Evolutionary conservation across 768 basidiomycete genomes (phyloP).

Genomic region (Phlegmacium glaucopus): DNA sequence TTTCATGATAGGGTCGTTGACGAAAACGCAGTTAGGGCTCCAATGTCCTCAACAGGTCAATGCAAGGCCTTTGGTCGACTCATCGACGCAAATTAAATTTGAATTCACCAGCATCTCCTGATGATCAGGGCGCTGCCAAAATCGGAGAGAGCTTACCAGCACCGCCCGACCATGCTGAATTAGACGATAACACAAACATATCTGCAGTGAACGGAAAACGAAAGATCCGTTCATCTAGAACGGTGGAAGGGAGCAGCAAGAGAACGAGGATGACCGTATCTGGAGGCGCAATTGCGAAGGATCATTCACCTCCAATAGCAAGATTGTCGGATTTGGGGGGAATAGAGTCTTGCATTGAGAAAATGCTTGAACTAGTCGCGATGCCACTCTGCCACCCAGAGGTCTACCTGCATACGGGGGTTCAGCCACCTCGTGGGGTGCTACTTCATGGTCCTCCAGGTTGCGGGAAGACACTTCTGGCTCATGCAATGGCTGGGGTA

Average conservation of each 20-base stretch:
- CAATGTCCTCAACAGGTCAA: conserved; percentile 72
- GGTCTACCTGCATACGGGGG: conserved; percentile 90
- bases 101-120: conserved; percentile 40
- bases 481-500: conserved; percentile 94
- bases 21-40: conserved; percentile 59
- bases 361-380: conserved; percentile 93
- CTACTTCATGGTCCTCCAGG: conserved; percentile 94
- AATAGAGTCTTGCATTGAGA: conserved; percentile 80
- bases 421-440: conserved; percentile 89
- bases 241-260: conserved; percentile 54
- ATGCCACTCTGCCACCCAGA: conserved; percentile 96
- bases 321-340: conserved; percentile 88
- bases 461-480: conserved; percentile 93
- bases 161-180: conserved; percentile 6
- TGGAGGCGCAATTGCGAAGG: conserved; percentile 45
- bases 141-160: background rate
- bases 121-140: too few relatives aligned
- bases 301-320: conserved; percentile 68
- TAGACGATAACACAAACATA: conserved; percentile 3
- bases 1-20: conserved; percentile 20
- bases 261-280: conserved; percentile 41
- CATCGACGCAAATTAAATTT: conserved; percentile 71
- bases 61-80: conserved; percentile 75
- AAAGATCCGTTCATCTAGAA: conserved; percentile 54
- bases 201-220: conserved; percentile 46